Conservation (phyloP, 257 asterid genomes). For the Jacaranda copaia region DNA sequence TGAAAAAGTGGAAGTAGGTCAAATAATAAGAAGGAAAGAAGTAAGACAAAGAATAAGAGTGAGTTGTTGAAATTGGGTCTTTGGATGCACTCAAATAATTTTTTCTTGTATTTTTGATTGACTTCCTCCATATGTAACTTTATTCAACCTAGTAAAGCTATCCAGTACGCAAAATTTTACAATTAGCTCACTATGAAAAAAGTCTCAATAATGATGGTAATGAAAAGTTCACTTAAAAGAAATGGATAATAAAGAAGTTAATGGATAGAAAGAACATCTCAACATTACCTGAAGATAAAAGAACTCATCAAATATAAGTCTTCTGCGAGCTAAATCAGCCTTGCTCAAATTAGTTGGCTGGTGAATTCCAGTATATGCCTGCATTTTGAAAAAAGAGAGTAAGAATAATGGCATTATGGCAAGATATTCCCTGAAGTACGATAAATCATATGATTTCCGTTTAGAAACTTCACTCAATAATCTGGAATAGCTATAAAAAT, state of each 20-base stretch:
- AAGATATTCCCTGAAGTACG: background rate
- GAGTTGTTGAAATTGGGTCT: background rate
- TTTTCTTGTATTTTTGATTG: background rate
- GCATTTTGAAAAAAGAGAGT: conserved; percentile 28
- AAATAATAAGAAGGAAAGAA: background rate
- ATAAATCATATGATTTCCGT: background rate
- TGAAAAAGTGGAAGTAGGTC: background rate
- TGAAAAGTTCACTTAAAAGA: background rate
- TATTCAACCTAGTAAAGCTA: background rate
- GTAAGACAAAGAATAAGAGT: background rate
- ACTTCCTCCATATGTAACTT: background rate
- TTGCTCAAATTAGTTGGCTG: conserved; percentile 69
- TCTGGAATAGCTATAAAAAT: background rate
- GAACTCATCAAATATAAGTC: conserved; percentile 98
- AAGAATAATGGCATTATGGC: background rate
- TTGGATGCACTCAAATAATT: background rate
- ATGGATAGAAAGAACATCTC: conserved; percentile 15
- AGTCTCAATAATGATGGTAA: background rate
- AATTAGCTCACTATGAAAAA: conserved; percentile 15
- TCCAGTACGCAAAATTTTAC: background rate
- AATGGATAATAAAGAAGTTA: background rate
- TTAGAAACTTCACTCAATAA: conserved; percentile 2
- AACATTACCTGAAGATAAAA: conserved; percentile 87
- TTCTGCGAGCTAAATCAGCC: conserved; percentile 91
- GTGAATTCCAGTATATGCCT: conserved; percentile 96